Evolutionary conservation across 208 protist genomes (phyloP).

Genomic region (Blechomonas ayalai): DNA sequence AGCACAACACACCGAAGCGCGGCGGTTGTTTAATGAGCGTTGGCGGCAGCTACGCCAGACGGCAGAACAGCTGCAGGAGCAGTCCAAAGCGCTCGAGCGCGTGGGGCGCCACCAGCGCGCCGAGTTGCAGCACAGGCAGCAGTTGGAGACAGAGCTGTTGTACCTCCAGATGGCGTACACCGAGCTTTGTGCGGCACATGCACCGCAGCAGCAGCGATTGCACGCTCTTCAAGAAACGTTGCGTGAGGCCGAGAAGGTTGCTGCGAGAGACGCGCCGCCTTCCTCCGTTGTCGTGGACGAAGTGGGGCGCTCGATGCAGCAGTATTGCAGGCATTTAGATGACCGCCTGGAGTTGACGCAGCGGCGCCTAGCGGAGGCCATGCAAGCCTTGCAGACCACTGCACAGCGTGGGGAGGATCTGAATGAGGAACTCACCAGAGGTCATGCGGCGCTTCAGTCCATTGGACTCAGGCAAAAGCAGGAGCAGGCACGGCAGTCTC

Average conservation of each 20-base stretch:
- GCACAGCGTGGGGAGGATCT: conserved; percentile 21
- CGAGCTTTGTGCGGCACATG: conserved; percentile 12
- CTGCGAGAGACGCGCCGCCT: not conserved
- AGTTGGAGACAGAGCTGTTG: conserved; percentile 12
- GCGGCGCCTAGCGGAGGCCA: conserved; percentile 10
- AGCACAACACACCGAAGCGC: not conserved
- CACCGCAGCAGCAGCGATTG: conserved; percentile 11
- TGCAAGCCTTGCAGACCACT: conserved; percentile 27
- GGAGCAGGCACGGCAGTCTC: conserved; percentile 6
- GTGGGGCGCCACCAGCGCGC: not conserved
- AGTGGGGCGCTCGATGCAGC: conserved; percentile 15
- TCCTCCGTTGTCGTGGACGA: conserved; percentile 17
- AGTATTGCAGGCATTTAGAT: conserved; percentile 21
- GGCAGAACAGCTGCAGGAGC: conserved; percentile 2
- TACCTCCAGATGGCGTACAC: conserved; percentile 14
- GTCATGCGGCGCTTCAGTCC: conserved; percentile 4
- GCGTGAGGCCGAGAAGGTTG: not conserved
- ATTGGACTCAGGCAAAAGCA: too few species aligned
- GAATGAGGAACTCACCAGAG: conserved; percentile 10
- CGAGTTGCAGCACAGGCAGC: conserved; percentile 15
- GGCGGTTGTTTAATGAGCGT: too few species aligned
- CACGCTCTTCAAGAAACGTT: conserved; percentile 10
- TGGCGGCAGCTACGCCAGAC: too few species aligned
- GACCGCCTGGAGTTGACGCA: conserved; percentile 23
- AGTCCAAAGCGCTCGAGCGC: conserved; percentile 5